Base-by-base conservation (phyloP, 2,329 filamentous ascomycete genomes). In the Cercospora sp. region DNA sequence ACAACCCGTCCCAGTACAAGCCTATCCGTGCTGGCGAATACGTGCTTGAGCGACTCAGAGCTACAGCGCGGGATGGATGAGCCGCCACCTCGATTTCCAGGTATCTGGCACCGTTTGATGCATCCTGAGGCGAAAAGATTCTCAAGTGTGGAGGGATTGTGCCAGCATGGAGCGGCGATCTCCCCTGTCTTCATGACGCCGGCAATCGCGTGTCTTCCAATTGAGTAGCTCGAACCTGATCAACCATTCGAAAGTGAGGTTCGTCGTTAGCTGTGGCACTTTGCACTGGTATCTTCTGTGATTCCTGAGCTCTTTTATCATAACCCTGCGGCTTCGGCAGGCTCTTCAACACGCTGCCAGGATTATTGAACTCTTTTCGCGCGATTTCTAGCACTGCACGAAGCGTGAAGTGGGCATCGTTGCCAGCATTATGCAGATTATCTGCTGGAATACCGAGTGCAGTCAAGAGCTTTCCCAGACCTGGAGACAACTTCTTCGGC, bases 381-480 rank as follows among this genome's bases (percentile, higher is more conserved):
- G 53, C 53, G 53, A 57, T 57, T 8, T 57, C 53, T 57, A 72
- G 31, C 51, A 71, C 60, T 5, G 69, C 70, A 20, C 63, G 65
- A 53, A 71, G 36, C 12, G 70, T 72, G 33, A 68, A 72, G 28
- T 68, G 64, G 26, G 69, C 67, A 58, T 72, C 70, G 30, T 72
- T 72, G 1, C 70, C 68, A 23, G 70, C 68, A 23, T 70, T 72
- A 33, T 72, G 68, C 12, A 70, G 42, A 57, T 65, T 64, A 33
- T 61, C 31, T 9, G 64, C 31, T 10, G 65, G 36, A n/a, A 12
- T 79, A 74, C 28, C 96, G 84, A 20, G 95, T 82, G 8, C 74
- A 80, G 0, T 80, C 80, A 8, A 97, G 84, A 5, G 84, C 85
- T 5, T 83, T 76, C 5, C 90, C 81, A 1, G 75, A 71, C 31